These are phyloP conservation scores for Mallotus japonicus DNA, from an alignment of 441 rosid genomes.

Conservation along the genomic window DNA sequence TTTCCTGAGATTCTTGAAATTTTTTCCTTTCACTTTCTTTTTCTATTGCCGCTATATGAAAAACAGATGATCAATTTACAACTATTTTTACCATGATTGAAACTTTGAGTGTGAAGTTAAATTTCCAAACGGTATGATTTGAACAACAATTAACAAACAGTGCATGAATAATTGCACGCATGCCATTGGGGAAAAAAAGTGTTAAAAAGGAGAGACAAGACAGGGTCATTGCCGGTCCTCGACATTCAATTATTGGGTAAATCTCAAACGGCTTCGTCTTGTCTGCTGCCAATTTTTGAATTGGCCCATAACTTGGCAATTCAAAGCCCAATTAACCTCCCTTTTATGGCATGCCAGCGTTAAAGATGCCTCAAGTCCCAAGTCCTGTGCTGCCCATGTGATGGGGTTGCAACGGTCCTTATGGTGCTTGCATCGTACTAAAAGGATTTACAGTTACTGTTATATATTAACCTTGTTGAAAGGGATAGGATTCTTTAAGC, in stretches of 20 bases:
- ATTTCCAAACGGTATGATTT: not conserved
- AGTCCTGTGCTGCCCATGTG: no score
- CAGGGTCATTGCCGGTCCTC: not conserved
- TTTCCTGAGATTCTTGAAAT: not conserved
- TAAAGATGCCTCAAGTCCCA: not conserved
- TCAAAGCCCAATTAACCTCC: not conserved
- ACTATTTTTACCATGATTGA: no score
- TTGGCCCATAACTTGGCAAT: not conserved
- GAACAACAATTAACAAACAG: not conserved
- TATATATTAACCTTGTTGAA: no score
- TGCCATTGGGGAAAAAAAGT: not conserved
- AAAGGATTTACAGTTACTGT: no score
- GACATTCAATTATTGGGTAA: not conserved
- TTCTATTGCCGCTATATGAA: not conserved
- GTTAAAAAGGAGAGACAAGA: not conserved
- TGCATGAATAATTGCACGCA: not conserved
- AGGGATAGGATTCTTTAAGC: no score
- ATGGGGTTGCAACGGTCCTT: no score
- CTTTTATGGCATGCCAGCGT: not conserved
- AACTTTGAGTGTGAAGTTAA: not conserved
- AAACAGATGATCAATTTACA: no score
- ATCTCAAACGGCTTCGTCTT: conserved; percentile 5
- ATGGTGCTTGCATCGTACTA: no score
- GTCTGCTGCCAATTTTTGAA: not conserved
- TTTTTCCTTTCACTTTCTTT: not conserved